Conservation (phyloP, 1,284 basidiomycete species). For the Pascua guehoae region DNA sequence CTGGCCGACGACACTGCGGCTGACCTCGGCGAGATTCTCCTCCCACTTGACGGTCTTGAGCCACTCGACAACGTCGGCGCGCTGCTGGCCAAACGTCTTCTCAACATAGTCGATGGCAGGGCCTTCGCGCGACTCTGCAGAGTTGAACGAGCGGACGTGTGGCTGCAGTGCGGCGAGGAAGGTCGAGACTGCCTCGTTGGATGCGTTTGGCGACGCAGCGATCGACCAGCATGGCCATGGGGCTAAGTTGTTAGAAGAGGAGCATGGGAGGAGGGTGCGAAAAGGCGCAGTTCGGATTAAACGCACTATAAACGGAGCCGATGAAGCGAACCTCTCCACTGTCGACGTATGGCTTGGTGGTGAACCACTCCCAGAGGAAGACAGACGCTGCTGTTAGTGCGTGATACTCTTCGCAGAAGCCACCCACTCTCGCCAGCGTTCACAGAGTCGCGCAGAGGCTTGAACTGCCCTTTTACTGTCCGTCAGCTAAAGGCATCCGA, state of each 20-base stretch:
- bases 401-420: neutral
- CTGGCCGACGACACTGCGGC: conserved; percentile 50
- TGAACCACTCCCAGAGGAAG: conserved; percentile 91
- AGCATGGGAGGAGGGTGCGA: too few relatives aligned
- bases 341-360: conserved; percentile 88
- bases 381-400: conserved; percentile 30
- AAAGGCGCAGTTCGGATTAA: too few relatives aligned
- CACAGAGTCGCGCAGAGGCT: conserved; percentile 81
- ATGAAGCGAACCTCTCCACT: conserved; percentile 73
- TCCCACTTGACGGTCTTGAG: conserved; percentile 74
- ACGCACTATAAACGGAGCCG: conserved; percentile 47
- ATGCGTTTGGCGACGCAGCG: conserved; percentile 68
- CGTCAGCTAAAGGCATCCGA: conserved; percentile 48
- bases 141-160: conserved; percentile 68
- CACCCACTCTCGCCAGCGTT: conserved; percentile 63
- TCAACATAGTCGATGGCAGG: conserved; percentile 71
- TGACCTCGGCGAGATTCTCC: conserved; percentile 57
- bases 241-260: conserved; percentile 53
- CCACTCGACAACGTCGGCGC: conserved; percentile 65
- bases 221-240: conserved; percentile 98
- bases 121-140: conserved; percentile 57
- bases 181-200: conserved; percentile 52
- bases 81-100: conserved; percentile 72
- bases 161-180: conserved; percentile 66
- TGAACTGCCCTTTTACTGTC: conserved; percentile 74